Percentiles rank a stretch among this genome's conserved stretches.
Conservation (phyloP, 2,329 filamentous ascomycete genomes). For the Mycosphaerelloides madeirae region DNA sequence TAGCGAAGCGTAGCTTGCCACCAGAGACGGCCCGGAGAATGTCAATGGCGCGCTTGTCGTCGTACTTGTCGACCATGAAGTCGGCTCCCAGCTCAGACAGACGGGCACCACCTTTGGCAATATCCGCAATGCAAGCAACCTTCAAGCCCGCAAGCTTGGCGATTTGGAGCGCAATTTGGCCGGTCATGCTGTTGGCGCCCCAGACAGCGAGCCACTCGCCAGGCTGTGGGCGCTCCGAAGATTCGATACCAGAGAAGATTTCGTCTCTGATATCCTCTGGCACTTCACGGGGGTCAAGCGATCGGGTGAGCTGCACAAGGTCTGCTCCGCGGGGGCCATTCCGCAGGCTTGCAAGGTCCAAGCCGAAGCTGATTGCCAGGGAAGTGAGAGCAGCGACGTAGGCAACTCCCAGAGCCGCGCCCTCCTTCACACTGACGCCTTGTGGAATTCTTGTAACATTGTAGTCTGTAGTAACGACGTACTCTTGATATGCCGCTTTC, state of each 20-base stretch:
- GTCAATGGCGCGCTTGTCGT: conserved; percentile 60
- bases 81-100: conserved; percentile 55
- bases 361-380: conserved; percentile 64
- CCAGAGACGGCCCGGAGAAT: conserved; percentile 58
- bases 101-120: conserved; percentile 59
- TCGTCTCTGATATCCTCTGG: conserved; percentile 60
- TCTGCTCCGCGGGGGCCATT: conserved; percentile 52
- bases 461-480: conserved; percentile 59
- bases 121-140: conserved; percentile 63
- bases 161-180: conserved; percentile 62
- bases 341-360: conserved; percentile 54
- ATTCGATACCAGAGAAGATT: conserved; percentile 53
- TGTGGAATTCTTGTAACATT: conserved; percentile 61
- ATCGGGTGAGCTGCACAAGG: conserved; percentile 49
- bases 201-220: conserved; percentile 71
- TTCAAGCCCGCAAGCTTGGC: conserved; percentile 61
- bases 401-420: conserved; percentile 63
- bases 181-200: conserved; percentile 71
- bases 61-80: conserved; percentile 63
- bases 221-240: conserved; percentile 49
- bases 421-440: conserved; percentile 49
- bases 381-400: conserved; percentile 65
- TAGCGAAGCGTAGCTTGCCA: conserved; percentile 58
- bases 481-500: conserved; percentile 69
- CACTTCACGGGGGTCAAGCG: conserved; percentile 45